Evolutionary conservation across 2,329 filamentous ascomycete genomes (phyloP), one percentile per base, ranked within the genome.

Genomic region (Apiospora kogelbergensis): DNA sequence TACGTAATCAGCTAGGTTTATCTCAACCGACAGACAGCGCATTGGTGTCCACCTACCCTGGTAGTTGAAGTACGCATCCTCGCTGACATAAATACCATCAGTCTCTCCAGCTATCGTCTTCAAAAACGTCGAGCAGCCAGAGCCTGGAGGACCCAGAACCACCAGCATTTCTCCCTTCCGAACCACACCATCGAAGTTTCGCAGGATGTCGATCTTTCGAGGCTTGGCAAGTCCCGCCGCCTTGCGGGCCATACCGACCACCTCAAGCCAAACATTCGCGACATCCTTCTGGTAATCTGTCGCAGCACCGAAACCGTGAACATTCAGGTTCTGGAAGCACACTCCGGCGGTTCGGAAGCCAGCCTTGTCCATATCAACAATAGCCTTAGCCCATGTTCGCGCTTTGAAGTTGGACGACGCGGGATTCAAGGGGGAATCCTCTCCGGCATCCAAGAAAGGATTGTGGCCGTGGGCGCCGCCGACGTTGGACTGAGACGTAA

Each of bases 81-180:
- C 81, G 66, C 93, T 91, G 7, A 95, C 84, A 72, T 86, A 88
- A 74, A 96, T 89, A 48, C 93, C 93, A 73, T 94, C 91, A 33
- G 90, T 92, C 78, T 96, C 92, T 69, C 93, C 93, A 6, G 92
- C 88, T 73, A 97, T 87, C 0, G 92, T 93, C 82, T 96, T 96
- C 70, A 97, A 84, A 71, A 96, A 90, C 1, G 93, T 96, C 11
- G 91, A 93, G 79, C 93, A 97, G 65, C 91, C 91, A 22, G 85
- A 84, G 46, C 87, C 87, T 1, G 91, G 91, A 67, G 84, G 84
- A 22, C 86, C 86, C 17, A 88, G 81, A 13, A 88, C 86, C 5
- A 88, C 82, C 37, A 88, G 76, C 82, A 88, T 84, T 78, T 88
- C 86, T 20, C 86, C 86, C 48, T 78, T 80, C 71, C 84, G 79